Percentiles rank a stretch among this genome's conserved stretches.
Conservation (phyloP, 2,329 filamentous ascomycete species). For the Claviceps humidiphila region DNA sequence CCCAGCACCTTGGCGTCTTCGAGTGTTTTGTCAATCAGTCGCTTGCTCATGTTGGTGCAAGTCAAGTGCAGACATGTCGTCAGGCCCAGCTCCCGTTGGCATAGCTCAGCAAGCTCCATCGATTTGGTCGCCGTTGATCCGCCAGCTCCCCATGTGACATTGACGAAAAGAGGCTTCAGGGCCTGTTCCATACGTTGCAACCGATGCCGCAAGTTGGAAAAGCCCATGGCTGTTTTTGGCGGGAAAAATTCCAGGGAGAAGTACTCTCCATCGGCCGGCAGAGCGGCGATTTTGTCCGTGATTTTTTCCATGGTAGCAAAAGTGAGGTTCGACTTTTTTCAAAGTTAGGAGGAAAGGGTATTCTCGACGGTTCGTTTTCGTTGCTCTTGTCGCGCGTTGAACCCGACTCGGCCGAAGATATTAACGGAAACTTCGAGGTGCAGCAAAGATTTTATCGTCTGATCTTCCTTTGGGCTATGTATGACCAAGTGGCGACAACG, state of each 20-base stretch:
- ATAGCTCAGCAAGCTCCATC: conserved; percentile 87
- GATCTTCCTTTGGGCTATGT: no score
- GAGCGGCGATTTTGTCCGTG: conserved; percentile 84
- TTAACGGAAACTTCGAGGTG: no score
- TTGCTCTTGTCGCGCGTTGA: background rate
- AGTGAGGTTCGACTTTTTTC: background rate
- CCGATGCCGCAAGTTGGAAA: conserved; percentile 83
- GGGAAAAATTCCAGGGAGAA: conserved; percentile 99
- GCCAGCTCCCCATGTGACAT: conserved; percentile 94
- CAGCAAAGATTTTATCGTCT: no score
- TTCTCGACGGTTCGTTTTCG: background rate
- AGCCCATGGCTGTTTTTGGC: conserved; percentile 92
- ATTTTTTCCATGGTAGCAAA: conserved; percentile 61
- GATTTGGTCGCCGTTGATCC: conserved; percentile 85
- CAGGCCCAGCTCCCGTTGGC: conserved; percentile 78
- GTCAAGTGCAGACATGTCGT: conserved; percentile 95
- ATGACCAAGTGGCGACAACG: background rate
- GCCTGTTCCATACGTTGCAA: conserved; percentile 91
- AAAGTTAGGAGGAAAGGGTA: background rate
- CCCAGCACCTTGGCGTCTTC: conserved; percentile 84
- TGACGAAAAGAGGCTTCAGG: conserved; percentile 84
- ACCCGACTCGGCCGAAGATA: background rate
- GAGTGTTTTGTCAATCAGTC: conserved; percentile 73
- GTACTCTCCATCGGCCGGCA: conserved; percentile 70
- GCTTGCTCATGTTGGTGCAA: conserved; percentile 92